Conservation (phyloP, 257 asterid species). For the Cordia subcordata region DNA sequence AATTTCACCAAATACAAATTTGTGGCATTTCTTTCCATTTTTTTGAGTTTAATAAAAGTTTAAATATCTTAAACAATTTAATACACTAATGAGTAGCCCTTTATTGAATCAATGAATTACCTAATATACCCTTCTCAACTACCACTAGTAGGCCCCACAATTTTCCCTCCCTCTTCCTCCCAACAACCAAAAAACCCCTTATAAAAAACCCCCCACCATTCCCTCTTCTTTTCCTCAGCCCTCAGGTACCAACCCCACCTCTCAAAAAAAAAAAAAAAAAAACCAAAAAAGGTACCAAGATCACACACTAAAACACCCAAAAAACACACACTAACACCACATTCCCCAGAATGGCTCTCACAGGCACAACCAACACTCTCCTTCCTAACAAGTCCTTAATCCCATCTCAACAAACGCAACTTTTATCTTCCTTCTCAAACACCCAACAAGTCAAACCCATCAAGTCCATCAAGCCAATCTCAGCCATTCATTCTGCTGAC, state of each 20-base stretch:
- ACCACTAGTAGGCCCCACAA: constrained; percentile 5
- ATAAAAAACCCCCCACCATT: constrained; percentile 21
- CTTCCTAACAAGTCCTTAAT: constrained; percentile 29
- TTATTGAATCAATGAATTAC: background rate
- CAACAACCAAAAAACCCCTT: constrained; percentile 15
- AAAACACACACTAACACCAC: background rate
- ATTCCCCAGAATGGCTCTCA: constrained; percentile 27
- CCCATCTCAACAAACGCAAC: constrained; percentile 18
- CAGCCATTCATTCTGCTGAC: constrained; percentile 43
- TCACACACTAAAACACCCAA: background rate
- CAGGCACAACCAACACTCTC: constrained; percentile 34
- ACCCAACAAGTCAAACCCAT: constrained; percentile 11
- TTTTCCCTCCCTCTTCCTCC: background rate
- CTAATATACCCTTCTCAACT: constrained; percentile 7
- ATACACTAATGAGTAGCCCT: background rate
- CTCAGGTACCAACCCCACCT: constrained; percentile 21
- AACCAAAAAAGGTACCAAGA: constrained; percentile 14
- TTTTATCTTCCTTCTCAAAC: constrained; percentile 13
- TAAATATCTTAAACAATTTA: too few species aligned
- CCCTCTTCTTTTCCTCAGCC: background rate
- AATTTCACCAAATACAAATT: too few species aligned
- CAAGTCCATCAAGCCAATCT: constrained; percentile 35
- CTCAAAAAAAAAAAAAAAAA: too few species aligned
- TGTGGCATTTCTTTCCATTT: too few species aligned
- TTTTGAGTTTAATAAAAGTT: too few species aligned